Base-by-base conservation (phyloP, 305 asterid species). In the Solanum chacoense region DNA sequence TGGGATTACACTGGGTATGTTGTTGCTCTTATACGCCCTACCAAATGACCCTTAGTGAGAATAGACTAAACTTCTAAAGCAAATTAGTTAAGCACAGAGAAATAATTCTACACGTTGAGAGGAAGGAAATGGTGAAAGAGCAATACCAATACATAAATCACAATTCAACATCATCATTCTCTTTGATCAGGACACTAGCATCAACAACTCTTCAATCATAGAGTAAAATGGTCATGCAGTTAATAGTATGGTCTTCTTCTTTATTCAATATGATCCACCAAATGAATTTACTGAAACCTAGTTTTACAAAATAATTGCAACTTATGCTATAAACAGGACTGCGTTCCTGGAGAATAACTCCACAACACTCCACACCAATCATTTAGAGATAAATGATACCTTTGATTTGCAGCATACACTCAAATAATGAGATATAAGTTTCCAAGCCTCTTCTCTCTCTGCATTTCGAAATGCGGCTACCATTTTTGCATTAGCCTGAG, bases 401-500 rank as follows among this genome's bases (percentile, higher is more conserved):
- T 93, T 94, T 29, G 97, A 92, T 91, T 89, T 90, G 90, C 59
- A 88, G 93, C 99, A 96, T 85, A 89, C 89, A 73, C 69, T 90
- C 90, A 92, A 87, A 91, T 92, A 96, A 89, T 76, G 84, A 20
- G 91, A 74, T 80, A 96, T 89, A 89, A 94, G 91, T 87, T 94
- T 94, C 88, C 59, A 81, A 9, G 91, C 90, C 91, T 88, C 91
- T 90, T 92, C 93, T 85, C 94, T 88, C 93, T 96, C 98, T 91
- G 89, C 92, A 42, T 90, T 89, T 83, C 97, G 93, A 90, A 92
- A 94, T 77, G 95, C 95, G 67, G 92, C 90, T 63, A 94, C 94
- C 88, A 84, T 93, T 90, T 88, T 93, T 32, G 96, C 92, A 93
- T 91, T 94, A 73, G 98, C 99, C 90, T 88, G 95, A 90, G 93